phyloP scores from a whole-genome alignment of 371 early-diverging fungal genomes.

The Globomyces sp. region DNA sequence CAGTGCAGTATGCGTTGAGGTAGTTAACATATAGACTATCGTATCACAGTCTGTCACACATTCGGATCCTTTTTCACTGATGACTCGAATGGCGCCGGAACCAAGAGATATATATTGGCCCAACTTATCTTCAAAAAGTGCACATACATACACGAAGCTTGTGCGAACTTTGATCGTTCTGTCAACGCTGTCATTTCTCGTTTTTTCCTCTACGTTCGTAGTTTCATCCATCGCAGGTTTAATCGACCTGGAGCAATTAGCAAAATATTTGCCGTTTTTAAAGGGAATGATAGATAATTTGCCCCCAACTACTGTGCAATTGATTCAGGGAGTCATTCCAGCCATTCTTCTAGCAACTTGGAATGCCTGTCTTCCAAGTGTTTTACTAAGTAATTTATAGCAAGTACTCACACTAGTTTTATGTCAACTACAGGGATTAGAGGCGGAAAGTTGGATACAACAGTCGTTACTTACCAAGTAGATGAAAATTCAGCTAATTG shows the following conservation, averaged over 20 bases:
- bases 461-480: slow-evolving; percentile 66
- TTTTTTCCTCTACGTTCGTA: slow-evolving; percentile 49
- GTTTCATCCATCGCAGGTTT: slow-evolving; percentile 69
- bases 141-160: slow-evolving; percentile 43
- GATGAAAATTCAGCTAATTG: slow-evolving; percentile 23
- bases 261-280: slow-evolving; percentile 57
- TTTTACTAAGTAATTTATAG: slow-evolving; percentile 57
- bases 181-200: slow-evolving; percentile 27
- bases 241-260: slow-evolving; percentile 66
- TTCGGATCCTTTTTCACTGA: slow-evolving; percentile 68
- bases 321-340: slow-evolving; percentile 65
- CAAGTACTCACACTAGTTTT: slow-evolving; percentile 24
- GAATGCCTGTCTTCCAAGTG: slow-evolving; percentile 68
- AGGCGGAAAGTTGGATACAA: slow-evolving; percentile 67
- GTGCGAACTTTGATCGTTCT: slow-evolving; percentile 51
- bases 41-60: slow-evolving; percentile 61
- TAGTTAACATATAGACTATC: slow-evolving; percentile 28
- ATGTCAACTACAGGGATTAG: slow-evolving; percentile 59
- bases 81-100: slow-evolving; percentile 80
- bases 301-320: slow-evolving; percentile 43
- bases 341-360: slow-evolving; percentile 61
- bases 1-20: slow-evolving; percentile 33
- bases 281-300: slow-evolving; percentile 54
- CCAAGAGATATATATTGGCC: slow-evolving; percentile 90
- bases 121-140: slow-evolving; percentile 65